phyloP scores from a whole-genome alignment of 1,284 basidiomycete genomes.

The Ustilago bromivora region DNA sequence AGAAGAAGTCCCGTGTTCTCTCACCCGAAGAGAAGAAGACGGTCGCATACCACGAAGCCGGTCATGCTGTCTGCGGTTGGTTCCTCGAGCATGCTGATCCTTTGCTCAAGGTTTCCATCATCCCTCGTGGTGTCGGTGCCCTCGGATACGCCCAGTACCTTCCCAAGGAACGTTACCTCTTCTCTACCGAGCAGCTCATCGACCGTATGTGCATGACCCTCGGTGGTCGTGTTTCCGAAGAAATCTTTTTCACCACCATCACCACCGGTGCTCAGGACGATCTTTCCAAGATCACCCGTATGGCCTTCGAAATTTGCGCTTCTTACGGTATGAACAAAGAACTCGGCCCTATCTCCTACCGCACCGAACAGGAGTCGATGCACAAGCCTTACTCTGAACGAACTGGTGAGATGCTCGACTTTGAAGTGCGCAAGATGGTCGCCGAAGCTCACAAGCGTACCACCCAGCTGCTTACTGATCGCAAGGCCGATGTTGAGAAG shows the following conservation, averaged over 20 bases:
- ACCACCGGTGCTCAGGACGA: constrained; percentile 99
- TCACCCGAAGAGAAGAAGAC: constrained; percentile 98
- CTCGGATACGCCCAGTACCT: constrained; percentile 96
- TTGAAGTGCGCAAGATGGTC: constrained; percentile 93
- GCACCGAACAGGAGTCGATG: constrained; percentile 87
- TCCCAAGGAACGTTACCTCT: constrained; percentile 93
- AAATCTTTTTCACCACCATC: constrained; percentile 96
- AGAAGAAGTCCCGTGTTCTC: constrained; percentile 92
- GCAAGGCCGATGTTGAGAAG: constrained; percentile 90
- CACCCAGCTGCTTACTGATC: constrained; percentile 82
- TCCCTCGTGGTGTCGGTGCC: constrained; percentile 93
- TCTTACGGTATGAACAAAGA: constrained; percentile 87
- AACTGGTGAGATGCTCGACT: constrained; percentile 92
- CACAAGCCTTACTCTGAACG: constrained; percentile 98
- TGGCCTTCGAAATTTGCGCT: constrained; percentile 88
- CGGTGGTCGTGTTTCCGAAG: constrained; percentile 97
- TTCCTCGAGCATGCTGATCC: constrained; percentile 97
- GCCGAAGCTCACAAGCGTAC: constrained; percentile 87
- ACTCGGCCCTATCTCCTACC: constrained; percentile 96
- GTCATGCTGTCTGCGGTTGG: constrained; percentile 98
- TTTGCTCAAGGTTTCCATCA: constrained; percentile 96
- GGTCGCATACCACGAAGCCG: constrained; percentile 98
- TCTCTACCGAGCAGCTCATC: constrained; percentile 91
- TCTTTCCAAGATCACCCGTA: constrained; percentile 95
- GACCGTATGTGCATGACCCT: constrained; percentile 99